phyloP scores from a whole-genome alignment of 768 basidiomycete genomes.

The Gautieria morchelliformis region DNA sequence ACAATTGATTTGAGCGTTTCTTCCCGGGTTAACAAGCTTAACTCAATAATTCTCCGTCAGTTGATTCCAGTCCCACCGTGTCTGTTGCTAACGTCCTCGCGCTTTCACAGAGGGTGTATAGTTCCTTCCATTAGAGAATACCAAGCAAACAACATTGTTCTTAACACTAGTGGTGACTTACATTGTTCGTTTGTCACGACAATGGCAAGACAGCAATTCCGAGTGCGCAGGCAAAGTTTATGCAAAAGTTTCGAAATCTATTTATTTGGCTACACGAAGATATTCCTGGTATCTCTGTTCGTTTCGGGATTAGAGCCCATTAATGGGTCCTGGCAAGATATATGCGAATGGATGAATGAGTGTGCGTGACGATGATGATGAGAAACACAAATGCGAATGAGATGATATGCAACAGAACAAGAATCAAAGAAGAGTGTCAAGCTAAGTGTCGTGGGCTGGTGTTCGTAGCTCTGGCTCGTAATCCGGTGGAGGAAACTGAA shows the following conservation, averaged over 20 bases:
- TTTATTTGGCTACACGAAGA: too few relatives aligned
- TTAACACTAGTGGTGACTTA: not conserved
- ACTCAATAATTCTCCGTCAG: constrained; percentile 72
- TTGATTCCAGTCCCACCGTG: not conserved
- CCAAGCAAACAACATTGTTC: not conserved
- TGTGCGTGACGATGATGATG: not conserved
- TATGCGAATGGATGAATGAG: not conserved
- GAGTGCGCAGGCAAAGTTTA: too few relatives aligned
- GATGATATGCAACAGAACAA: not conserved
- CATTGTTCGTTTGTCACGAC: too few relatives aligned
- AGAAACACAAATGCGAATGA: not conserved
- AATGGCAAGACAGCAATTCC: too few relatives aligned
- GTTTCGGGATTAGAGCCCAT: not conserved
- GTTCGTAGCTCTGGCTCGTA: not conserved
- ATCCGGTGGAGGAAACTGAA: not conserved
- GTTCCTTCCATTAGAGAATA: not conserved
- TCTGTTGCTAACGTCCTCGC: not conserved
- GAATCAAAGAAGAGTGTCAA: not conserved
- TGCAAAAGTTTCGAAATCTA: too few relatives aligned
- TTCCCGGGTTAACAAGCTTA: constrained; percentile 90
- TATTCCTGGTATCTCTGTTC: not conserved
- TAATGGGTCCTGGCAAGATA: not conserved
- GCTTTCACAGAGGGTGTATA: not conserved
- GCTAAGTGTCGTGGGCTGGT: not conserved
- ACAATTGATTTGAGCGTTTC: constrained; percentile 93